A percentile compares a stretch with the other conserved stretches of the same genome.
Evolutionary conservation across 2,329 filamentous ascomycete species (phyloP).

Genomic region (Akanthomyces dipterigenus): DNA sequence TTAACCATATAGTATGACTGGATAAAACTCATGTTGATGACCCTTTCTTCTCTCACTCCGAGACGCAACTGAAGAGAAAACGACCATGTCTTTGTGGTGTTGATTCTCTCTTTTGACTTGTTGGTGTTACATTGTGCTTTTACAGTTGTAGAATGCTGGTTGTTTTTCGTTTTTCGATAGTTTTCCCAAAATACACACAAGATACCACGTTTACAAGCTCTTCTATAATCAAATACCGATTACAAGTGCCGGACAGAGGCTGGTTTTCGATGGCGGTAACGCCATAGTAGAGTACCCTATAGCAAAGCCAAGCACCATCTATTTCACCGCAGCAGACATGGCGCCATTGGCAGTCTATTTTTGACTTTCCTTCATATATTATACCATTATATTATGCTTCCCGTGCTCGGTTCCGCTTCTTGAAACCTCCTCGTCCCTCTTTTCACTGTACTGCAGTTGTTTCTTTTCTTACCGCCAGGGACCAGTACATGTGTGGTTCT

Average conservation of each 20-base stretch:
- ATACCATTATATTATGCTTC: no score
- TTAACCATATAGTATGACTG: background rate
- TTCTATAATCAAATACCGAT: no score
- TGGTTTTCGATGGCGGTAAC: background rate
- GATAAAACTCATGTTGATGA: background rate
- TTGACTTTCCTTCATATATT: no score
- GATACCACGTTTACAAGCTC: conserved; percentile 3
- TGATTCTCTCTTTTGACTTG: background rate
- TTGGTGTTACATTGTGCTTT: background rate
- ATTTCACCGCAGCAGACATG: background rate
- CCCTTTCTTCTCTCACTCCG: background rate
- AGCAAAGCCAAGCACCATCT: no score
- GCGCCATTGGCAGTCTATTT: background rate
- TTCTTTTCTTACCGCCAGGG: no score
- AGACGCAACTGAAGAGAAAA: background rate
- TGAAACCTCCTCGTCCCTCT: no score
- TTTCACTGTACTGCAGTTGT: no score
- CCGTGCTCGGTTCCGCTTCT: no score
- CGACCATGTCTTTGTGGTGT: background rate
- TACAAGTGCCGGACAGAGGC: background rate
- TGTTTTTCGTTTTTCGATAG: background rate
- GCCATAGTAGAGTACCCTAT: no score
- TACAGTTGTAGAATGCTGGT: background rate
- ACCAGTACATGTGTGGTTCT: no score
- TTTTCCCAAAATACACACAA: background rate